Percentiles rank a stretch among this genome's conserved stretches.
phyloP scores from a whole-genome alignment of 106 monocot species.

The Dioscorea dumetorum region DNA sequence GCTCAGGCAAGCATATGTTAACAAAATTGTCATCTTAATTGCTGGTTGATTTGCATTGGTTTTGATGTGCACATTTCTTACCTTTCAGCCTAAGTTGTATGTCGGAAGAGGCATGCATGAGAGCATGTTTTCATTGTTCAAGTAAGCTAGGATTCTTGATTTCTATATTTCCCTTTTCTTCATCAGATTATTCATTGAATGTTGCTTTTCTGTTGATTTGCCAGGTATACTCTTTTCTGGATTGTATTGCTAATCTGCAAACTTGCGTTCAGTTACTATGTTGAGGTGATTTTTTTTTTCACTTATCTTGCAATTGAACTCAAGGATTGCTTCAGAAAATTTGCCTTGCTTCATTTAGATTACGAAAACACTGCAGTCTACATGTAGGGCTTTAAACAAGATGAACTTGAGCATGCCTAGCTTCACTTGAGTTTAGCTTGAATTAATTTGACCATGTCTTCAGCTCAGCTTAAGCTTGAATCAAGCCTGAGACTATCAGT shows the following conservation, averaged over 20 bases:
- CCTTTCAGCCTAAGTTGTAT: constrained; percentile 75
- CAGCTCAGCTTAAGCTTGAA: no score
- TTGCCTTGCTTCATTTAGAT: background rate
- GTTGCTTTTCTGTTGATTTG: constrained; percentile 3
- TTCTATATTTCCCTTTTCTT: background rate
- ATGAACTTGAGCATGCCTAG: no score
- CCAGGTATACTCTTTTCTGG: constrained; percentile 98
- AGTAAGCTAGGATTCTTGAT: constrained; percentile 35
- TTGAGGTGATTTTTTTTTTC: constrained; percentile 60
- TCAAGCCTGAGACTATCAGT: no score
- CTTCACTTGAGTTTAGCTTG: no score
- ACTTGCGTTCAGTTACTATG: constrained; percentile 94
- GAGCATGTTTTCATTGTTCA: constrained; percentile 69
- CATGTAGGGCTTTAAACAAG: no score
- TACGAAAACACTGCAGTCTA: no score
- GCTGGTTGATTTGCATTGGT: background rate
- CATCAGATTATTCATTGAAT: background rate
- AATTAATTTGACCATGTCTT: no score
- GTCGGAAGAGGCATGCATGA: constrained; percentile 99
- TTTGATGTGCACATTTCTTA: constrained; percentile 5
- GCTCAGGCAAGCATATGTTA: constrained; percentile 53
- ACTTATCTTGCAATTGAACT: background rate
- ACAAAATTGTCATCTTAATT: background rate
- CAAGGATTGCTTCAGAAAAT: background rate
- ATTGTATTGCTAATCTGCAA: constrained; percentile 87